These are phyloP conservation scores for Yarrowia osloensis DNA, from an alignment of 805 yeast species.

Conservation along the genomic window DNA sequence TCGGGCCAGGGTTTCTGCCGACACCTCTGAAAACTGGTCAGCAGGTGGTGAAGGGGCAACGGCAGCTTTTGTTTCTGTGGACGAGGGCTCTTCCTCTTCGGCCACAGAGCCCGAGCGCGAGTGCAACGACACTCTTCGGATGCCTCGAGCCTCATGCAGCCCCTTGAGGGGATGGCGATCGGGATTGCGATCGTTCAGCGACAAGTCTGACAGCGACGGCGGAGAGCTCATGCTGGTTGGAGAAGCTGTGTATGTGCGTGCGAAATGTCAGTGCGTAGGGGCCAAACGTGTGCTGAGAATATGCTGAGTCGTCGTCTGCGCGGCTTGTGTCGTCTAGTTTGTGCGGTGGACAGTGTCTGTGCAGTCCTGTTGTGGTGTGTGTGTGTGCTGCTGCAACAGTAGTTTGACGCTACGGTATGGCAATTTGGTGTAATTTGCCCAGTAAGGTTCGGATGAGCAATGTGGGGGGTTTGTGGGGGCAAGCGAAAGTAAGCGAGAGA, in stretches of 20 bases:
- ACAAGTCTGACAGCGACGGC: slow-evolving; percentile 25
- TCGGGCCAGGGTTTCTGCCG: slow-evolving; percentile 82
- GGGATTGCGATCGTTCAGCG: slow-evolving; percentile 23
- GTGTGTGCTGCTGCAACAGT: slow-evolving; percentile 5
- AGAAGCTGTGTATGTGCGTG: not conserved
- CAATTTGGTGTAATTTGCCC: slow-evolving; percentile 24
- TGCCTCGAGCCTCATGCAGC: slow-evolving; percentile 15
- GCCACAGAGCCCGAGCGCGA: slow-evolving; percentile 4
- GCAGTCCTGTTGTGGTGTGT: slow-evolving; percentile 9
- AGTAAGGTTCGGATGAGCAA: slow-evolving; percentile 11
- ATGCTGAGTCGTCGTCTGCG: not conserved
- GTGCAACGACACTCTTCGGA: slow-evolving; percentile 1
- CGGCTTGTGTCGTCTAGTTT: not conserved
- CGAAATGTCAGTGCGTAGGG: not conserved
- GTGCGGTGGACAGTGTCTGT: not conserved
- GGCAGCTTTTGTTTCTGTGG: not conserved
- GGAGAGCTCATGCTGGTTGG: slow-evolving; percentile 22
- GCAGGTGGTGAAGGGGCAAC: not conserved
- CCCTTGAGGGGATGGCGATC: slow-evolving; percentile 18
- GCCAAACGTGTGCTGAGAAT: not conserved
- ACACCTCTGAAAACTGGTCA: slow-evolving; percentile 28
- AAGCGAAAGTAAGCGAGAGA: slow-evolving; percentile 13
- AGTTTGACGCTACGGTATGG: slow-evolving; percentile 16
- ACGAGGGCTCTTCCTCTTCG: not conserved
- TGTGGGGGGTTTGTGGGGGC: slow-evolving; percentile 28